Percentiles rank a stretch among this genome's conserved stretches.
phyloP scores from a whole-genome alignment of 768 basidiomycete genomes.

The Gymnopilus junonius region DNA sequence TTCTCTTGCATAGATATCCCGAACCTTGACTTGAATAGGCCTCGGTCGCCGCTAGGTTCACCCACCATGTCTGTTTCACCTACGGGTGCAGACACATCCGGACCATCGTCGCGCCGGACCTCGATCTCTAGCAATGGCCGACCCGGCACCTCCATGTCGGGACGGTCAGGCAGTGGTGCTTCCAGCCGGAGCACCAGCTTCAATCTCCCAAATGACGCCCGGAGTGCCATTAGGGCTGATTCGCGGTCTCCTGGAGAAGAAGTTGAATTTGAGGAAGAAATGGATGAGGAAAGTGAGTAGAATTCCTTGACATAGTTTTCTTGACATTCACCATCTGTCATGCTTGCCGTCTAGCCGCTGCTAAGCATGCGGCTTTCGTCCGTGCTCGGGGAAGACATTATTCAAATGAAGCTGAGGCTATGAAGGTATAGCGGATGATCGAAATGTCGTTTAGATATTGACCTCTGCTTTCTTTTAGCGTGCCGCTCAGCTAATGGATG shows the following conservation, averaged over 20 bases:
- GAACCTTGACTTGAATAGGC: slow-evolving; percentile 62
- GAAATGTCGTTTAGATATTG: slow-evolving; percentile 2
- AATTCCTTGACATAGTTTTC: not conserved
- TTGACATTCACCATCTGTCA: not conserved
- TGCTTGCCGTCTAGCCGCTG: slow-evolving; percentile 55
- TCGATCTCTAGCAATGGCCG: slow-evolving; percentile 71
- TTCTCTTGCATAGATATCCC: slow-evolving; percentile 71
- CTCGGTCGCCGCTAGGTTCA: slow-evolving; percentile 35
- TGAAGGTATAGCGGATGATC: slow-evolving; percentile 66
- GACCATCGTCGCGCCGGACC: slow-evolving; percentile 73
- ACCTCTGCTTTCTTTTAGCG: slow-evolving; percentile 43
- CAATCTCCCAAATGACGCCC: slow-evolving; percentile 73
- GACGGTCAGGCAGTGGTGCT: slow-evolving; percentile 61
- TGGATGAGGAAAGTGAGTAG: slow-evolving; percentile 85
- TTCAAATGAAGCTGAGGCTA: slow-evolving; percentile 90
- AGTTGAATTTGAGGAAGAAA: slow-evolving; percentile 76
- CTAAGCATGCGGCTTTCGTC: slow-evolving; percentile 82
- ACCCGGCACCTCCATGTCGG: slow-evolving; percentile 52
- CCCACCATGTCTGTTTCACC: slow-evolving; percentile 53
- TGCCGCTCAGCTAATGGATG: slow-evolving; percentile 65
- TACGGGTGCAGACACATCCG: slow-evolving; percentile 63
- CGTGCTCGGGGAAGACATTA: slow-evolving; percentile 84
- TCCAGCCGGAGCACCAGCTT: slow-evolving; percentile 86
- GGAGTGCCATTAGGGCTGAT: slow-evolving; percentile 58
- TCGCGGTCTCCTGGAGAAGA: slow-evolving; percentile 69